Evolutionary conservation across 805 yeast genomes (phyloP).

Genomic region (Candida hispaniensis): DNA sequence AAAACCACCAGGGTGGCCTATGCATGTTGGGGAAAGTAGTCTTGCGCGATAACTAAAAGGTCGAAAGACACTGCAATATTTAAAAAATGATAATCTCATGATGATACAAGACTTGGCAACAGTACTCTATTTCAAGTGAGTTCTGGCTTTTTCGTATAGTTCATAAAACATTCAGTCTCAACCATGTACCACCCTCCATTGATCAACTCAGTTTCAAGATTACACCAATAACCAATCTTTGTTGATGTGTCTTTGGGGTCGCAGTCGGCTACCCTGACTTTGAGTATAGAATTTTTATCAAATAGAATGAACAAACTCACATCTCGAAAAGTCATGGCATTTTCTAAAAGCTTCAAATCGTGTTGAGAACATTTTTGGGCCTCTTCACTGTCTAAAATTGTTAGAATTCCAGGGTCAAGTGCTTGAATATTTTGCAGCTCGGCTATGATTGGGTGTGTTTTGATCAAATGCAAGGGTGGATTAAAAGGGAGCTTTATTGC

Average conservation of each 20-base stretch:
- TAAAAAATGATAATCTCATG: no score
- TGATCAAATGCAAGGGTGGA: constrained; percentile 1
- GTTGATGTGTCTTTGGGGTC: constrained; percentile 1
- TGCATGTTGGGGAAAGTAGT: no score
- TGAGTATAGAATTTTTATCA: neutral
- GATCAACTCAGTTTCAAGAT: constrained; percentile 5
- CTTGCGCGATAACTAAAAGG: no score
- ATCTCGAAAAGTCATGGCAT: constrained; percentile 12
- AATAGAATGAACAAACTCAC: constrained; percentile 6
- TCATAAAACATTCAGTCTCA: no score
- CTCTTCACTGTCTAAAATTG: neutral
- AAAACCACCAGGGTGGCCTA: constrained; percentile 20
- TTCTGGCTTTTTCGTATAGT: no score
- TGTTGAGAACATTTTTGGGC: neutral
- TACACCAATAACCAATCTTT: constrained; percentile 6
- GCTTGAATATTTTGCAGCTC: constrained; percentile 7
- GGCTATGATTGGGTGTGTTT: constrained; percentile 1
- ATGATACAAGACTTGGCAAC: no score
- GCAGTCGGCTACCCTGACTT: constrained; percentile 6
- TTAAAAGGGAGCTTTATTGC: neutral
- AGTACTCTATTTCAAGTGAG: no score
- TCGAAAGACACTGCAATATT: no score
- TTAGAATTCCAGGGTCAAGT: constrained; percentile 2
- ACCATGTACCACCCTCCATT: constrained; percentile 3
- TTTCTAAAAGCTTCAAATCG: neutral